Base-by-base conservation (phyloP, 1,284 basidiomycete genomes). In the Cryptococcus sp. region DNA sequence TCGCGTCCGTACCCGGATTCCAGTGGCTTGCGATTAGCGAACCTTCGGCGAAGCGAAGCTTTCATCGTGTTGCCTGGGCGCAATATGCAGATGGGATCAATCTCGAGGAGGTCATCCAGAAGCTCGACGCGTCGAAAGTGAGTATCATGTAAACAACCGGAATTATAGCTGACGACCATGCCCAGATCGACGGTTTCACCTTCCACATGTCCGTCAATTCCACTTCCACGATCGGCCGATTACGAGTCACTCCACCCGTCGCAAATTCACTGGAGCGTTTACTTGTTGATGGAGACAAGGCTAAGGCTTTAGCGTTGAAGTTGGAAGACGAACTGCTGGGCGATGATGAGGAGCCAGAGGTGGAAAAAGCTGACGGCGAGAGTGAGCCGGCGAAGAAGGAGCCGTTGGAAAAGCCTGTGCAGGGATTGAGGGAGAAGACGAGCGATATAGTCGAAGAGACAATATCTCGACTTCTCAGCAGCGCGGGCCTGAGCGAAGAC, bases 21-120 rank as follows among this genome's bases (percentile, higher is more conserved):
- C 68, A 78, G 50, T 89, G 94, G 77, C 83, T 97, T 25, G 92
- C 93, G 1, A 79, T 96, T 1, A 90, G 90, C 20, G 93, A 96
- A 68, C 92, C 93, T 4, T 80, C 91, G 29, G 87, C 91, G 71
- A 92, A 92, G 78, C 86, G 89, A 60, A 89, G 89, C 67, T 95
- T 89, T 73, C 91, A 93, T 73, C 88, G 93, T 39, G 90, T 91
- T 2, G 93, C 90, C 6, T 96, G 93, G 92, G 82, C 93, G 50
- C 87, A 86, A 63, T 96, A 93, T 73, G 79, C 79, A 43, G 88
- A 91, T 25, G 89, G 91, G 63, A 86, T 88, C 6, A 88, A 95
- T 65, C 91, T 95, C 83, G 73, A 82, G 10, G 72, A 80, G 5
- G 87, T 89, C 3, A 85, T 93, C 75, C 71, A 80, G 37, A 86